Evolutionary conservation across 345 rosid genomes (phyloP), one percentile per base, ranked within the genome.

Genomic region (Adansonia digitata): DNA sequence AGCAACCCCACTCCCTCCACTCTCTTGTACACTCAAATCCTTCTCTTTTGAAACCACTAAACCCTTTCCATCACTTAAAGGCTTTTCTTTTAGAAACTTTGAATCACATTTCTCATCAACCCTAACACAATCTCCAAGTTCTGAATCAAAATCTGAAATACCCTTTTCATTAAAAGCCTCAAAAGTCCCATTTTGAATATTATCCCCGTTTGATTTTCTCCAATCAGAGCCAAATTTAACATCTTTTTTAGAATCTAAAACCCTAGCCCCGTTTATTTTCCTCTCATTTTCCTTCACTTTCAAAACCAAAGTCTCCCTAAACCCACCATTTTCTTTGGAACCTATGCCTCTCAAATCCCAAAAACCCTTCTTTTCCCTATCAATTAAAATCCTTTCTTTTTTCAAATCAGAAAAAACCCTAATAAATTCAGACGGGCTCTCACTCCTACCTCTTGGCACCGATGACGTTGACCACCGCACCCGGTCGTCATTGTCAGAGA

Each of bases 391-490:
- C 76, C 81, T 84, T 7, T 68, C 85, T 71, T 74, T 84, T 70
- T 76, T 87, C 78, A 63, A 48, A 81, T 84, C 93, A 5, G 84
- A 82, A 66, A 82, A 86, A 49, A 77, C 90, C 73, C 83, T 83
- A 70, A 87, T 77, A 34, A 89, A 86, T 56, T 89, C 94, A 72
- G 94, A 93, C 0, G 98, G 97, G 66, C 97, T 89, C 62, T 88
- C 81, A 69, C 91, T 88, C 86, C 94, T 88, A 85, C 96, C 97
- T 92, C 97, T 87, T 3, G 88, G 80, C 9, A 74, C 91, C 59
- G 89, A 84, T 14, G 92, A 83, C 65, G 85, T 71, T 8, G 94
- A 89, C 69, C 86, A 42, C 69, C 91, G 88, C 45, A 78, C 42
- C 59, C 85, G 88, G 29, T 78, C 78, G 18, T 83, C 87, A 0